Base-by-base conservation (phyloP, 192 early-diverging fungal species). In the Coemansia reversa region DNA sequence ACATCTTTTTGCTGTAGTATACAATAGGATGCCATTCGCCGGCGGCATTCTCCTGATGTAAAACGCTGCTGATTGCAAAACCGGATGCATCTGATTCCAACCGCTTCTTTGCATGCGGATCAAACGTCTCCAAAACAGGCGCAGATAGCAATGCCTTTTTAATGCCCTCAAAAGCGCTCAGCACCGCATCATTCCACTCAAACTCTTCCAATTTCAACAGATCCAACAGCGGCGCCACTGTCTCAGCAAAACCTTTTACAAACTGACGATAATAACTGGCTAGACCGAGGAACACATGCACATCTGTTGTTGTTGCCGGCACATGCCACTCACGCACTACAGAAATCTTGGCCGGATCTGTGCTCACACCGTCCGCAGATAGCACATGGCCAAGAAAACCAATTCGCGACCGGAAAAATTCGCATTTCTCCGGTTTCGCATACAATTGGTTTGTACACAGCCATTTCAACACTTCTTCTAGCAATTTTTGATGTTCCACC, bases 21-120 rank as follows among this genome's bases (percentile, higher is more conserved):
- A 60, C 67, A 7, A 69, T 51, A 7, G 58, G 60, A 11, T 45
- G 24, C 54, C 59, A 69, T 0, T 50, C 22, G 14, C 47, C 25
- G 47, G 47, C 19, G 4, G 5, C 18, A 12, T 22, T 28, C 25
- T 49, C 45, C 33, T 70, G 69, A 12, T 59, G 32, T 18, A 70
- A 50, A 0, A 64, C 56, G 2, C 60, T 56, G n/a, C 69, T 62
- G 1, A 70, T 14, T 23, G 69, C 69, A n/a, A 24, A 23, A 2
- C 48, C 23, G 0, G 55, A 64, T 0, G 54, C 69, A 19, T 70
- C 69, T 2, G 62, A 56, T 24, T 70, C 61, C 0, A 70, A 3
- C 3, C 58, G 51, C 8, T 55, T 68, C 35, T 53, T 30, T 2
- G 27, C 29, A 6, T 18, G 16, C 29, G 58, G 66, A 52, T 68